Evolutionary conservation across 176 grass and related monocot species (phyloP), one percentile per base, ranked within the genome.

Genomic region (Avena atlantica): DNA sequence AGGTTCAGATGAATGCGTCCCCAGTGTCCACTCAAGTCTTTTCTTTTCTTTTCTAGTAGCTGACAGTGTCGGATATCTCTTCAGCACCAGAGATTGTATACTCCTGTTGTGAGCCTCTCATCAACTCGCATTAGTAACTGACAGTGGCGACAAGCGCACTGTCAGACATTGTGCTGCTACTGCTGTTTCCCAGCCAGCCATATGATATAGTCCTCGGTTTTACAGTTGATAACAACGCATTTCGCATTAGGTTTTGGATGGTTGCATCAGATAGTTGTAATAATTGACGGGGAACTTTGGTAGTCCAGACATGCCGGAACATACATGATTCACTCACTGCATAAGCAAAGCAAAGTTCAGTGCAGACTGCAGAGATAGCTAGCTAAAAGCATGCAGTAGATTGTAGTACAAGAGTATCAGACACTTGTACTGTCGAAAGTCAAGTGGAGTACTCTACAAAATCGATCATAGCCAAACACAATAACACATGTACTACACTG

Each of bases 311-410:
- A 20, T 40, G 44, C 20, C 2, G 19, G 53, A 51, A 55, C 12
- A 76, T 68, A n/a, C 42, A 86, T 72, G 55, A 40, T 81, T 81
- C 86, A 67, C 29, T 64, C 14, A 47, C n/a, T 34, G 31, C 19
- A 44, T 44, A 47, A 75, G 25, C 67, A 53, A 31, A 47, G 57
- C 47, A 74, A 81, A 57, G 29, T 27, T 31, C 16, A 8, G 76
- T 74, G 23, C 55, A 65, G 66, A 47, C 45, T 65, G 17, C 55
- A 65, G 66, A 47, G 31, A 66, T 16, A 40, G 12, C 74, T 25
- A 9, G 68, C 7, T 1, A 6, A 64, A 59, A 56, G 23, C 14
- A 20, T 24, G 77, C 60, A 10, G 45, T 11, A 31, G 6, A 9
- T 15, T 11, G 40, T 42, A 42, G 25, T 9, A 4, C 1, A 10